phyloP scores from a whole-genome alignment of 768 basidiomycete genomes.

The Boletellus ananiceps region DNA sequence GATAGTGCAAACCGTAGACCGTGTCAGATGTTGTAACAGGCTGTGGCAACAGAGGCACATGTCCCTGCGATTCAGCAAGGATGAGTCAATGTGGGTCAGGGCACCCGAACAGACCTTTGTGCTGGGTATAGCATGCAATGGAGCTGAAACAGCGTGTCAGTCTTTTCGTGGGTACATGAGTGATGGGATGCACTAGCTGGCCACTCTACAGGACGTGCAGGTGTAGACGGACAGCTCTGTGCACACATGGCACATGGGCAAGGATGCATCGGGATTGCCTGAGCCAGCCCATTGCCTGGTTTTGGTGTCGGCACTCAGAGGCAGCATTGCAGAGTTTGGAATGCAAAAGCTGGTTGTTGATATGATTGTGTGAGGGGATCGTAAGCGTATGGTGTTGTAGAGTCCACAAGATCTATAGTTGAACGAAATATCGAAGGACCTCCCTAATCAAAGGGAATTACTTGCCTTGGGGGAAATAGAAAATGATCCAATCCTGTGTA shows the following conservation, averaged over 20 bases:
- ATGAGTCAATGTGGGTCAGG: not conserved
- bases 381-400: conserved; percentile 67
- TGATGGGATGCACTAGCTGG: conserved; percentile 52
- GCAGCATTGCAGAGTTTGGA: conserved; percentile 54
- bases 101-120: conserved; percentile 55
- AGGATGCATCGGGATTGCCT: conserved; percentile 30
- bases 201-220: conserved; percentile 55
- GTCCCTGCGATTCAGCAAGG: not conserved
- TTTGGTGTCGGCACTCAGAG: no score
- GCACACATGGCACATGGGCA: conserved; percentile 59
- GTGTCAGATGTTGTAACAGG: no score
- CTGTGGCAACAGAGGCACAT: not conserved
- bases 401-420: conserved; percentile 66
- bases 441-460: not conserved
- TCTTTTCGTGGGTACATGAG: no score
- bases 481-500: conserved; percentile 68
- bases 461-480: conserved; percentile 80
- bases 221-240: conserved; percentile 59
- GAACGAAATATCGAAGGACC: not conserved
- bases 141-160: conserved; percentile 61
- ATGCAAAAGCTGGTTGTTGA: conserved; percentile 62
- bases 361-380: conserved; percentile 75
- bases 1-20: no score
- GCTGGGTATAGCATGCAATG: conserved; percentile 68
- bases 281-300: no score